These are phyloP conservation scores for Inonotus obliquus DNA, from an alignment of 1,284 basidiomycete genomes.

Conservation along the genomic window DNA sequence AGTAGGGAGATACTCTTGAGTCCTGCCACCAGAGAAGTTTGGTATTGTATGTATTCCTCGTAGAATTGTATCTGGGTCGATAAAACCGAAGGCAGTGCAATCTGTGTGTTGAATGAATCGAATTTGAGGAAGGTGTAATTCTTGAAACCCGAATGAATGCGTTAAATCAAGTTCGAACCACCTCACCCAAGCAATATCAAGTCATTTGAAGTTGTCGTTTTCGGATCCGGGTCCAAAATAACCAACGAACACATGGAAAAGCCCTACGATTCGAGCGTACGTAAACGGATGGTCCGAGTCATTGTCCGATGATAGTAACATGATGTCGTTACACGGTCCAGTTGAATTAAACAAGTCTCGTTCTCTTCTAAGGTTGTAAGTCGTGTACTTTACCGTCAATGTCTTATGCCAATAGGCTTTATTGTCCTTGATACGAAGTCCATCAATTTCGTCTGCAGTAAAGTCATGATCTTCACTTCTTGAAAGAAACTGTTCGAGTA, in stretches of 20 bases:
- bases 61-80: conserved; percentile 4
- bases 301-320: conserved; percentile 29
- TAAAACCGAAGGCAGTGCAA: conserved; percentile 9
- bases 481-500: conserved; percentile 19
- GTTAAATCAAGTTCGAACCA: background rate
- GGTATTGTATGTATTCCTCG: conserved; percentile 8
- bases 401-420: conserved; percentile 31
- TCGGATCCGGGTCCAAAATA: background rate
- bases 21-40: background rate
- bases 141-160: background rate
- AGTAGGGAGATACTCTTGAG: background rate
- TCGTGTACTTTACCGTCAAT: conserved; percentile 39
- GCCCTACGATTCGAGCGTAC: conserved; percentile 21
- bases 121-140: background rate
- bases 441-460: no score
- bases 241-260: conserved; percentile 17
- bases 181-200: background rate
- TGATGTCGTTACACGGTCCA: conserved; percentile 31
- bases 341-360: conserved; percentile 39
- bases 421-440: conserved; percentile 15
- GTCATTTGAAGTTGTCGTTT: background rate
- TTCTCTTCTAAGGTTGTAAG: conserved; percentile 35
- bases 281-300: conserved; percentile 20
- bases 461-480: background rate
- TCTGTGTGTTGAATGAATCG: background rate